Percentiles rank a stretch among this genome's conserved stretches.
Evolutionary conservation across 768 basidiomycete species (phyloP).

Genomic region (Trametopsis cervina): DNA sequence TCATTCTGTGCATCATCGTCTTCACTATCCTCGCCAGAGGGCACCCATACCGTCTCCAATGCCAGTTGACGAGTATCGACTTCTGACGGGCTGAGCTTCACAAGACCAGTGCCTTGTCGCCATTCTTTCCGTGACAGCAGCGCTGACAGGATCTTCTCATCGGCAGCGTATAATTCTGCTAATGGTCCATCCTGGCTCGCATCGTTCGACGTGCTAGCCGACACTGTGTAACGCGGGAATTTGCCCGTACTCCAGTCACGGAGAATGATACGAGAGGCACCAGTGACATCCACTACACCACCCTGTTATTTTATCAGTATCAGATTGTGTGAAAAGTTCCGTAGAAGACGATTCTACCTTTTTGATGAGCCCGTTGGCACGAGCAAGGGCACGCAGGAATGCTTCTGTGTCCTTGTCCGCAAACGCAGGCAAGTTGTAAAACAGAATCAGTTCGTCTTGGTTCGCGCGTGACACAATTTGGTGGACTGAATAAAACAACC

Average conservation of each 20-base stretch:
- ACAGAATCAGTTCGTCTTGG: constrained; percentile 82
- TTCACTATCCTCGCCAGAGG: constrained; percentile 31
- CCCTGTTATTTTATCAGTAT: constrained; percentile 35
- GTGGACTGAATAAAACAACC: constrained; percentile 36
- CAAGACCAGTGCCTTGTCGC: constrained; percentile 40
- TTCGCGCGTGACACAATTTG: constrained; percentile 64
- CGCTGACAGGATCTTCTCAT: constrained; percentile 42
- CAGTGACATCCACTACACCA: constrained; percentile 64
- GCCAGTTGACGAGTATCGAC: constrained; percentile 37
- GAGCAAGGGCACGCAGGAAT: constrained; percentile 74
- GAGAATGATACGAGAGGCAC: constrained; percentile 72
- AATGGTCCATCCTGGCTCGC: constrained; percentile 10
- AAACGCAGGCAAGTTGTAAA: constrained; percentile 81
- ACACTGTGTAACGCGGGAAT: constrained; percentile 61
- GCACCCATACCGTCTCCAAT: constrained; percentile 31
- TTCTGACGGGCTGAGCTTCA: constrained; percentile 40
- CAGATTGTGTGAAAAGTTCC: not conserved
- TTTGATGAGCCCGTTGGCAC: constrained; percentile 67
- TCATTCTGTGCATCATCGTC: constrained; percentile 29
- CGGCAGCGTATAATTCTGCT: constrained; percentile 34
- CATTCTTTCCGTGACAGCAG: constrained; percentile 59
- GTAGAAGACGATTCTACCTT: constrained; percentile 48
- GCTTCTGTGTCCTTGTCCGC: constrained; percentile 54
- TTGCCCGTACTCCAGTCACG: constrained; percentile 80
- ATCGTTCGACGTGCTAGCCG: not conserved